Percentiles rank a stretch among this genome's conserved stretches.
phyloP scores from a whole-genome alignment of 257 asterid genomes.

The Paraleonurus japonicus region DNA sequence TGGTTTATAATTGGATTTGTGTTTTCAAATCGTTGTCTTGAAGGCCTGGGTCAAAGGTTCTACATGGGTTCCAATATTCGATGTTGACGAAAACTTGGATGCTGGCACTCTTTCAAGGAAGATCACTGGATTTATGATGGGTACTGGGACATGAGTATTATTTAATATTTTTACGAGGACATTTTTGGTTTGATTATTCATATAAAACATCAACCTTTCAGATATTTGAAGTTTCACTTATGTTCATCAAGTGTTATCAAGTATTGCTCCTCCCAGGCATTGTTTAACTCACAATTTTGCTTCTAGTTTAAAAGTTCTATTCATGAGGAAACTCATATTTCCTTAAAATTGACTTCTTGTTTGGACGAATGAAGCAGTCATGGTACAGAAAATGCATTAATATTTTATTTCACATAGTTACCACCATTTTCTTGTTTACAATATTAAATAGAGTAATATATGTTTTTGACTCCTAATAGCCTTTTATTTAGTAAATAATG shows the following conservation, averaged over 20 bases:
- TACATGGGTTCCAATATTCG: slow-evolving; percentile 88
- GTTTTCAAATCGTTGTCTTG: slow-evolving; percentile 32
- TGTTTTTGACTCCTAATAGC: background rate
- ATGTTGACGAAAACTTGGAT: slow-evolving; percentile 63
- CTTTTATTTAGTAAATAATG: background rate
- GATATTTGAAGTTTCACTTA: background rate
- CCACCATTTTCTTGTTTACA: background rate
- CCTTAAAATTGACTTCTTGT: background rate
- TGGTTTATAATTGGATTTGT: slow-evolving; percentile 7
- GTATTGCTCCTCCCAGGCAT: background rate
- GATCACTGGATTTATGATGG: slow-evolving; percentile 74
- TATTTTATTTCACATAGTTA: background rate
- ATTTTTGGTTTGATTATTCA: slow-evolving; percentile 19
- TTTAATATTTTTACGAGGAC: background rate
- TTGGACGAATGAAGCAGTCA: background rate
- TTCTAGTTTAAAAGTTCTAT: background rate
- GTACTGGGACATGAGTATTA: slow-evolving; percentile 36
- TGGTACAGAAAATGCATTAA: background rate
- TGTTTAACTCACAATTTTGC: slow-evolving; percentile 13
- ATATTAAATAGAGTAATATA: background rate
- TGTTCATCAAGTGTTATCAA: background rate
- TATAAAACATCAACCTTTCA: background rate
- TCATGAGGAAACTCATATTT: background rate
- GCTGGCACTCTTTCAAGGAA: slow-evolving; percentile 67
- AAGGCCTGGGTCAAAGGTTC: slow-evolving; percentile 98